phyloP scores from a whole-genome alignment of 1,284 basidiomycete species.

The Ceratobasidium sp. region DNA sequence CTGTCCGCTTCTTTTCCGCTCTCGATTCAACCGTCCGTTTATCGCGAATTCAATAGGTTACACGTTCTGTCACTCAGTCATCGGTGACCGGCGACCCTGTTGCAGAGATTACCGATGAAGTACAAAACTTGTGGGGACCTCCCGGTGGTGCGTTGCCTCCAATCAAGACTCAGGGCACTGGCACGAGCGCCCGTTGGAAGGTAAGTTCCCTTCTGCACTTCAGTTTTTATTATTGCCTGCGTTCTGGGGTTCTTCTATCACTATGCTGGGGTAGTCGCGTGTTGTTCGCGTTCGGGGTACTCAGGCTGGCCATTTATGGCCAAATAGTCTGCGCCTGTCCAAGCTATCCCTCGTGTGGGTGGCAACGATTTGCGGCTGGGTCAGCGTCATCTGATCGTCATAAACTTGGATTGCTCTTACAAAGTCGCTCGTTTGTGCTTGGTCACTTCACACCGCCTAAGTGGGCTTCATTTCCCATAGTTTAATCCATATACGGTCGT shows the following conservation, averaged over 20 bases:
- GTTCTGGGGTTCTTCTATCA: no score
- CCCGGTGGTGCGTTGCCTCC: constrained; percentile 14
- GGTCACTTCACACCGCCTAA: not conserved
- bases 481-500: not conserved
- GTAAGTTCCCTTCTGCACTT: constrained; percentile 13
- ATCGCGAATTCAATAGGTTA: not conserved
- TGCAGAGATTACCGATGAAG: constrained; percentile 24
- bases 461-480: not conserved
- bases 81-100: constrained; percentile 20
- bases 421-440: no score
- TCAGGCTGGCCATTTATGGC: not conserved
- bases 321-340: not conserved
- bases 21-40: not conserved
- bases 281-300: no score
- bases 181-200: constrained; percentile 38
- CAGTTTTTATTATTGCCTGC: no score
- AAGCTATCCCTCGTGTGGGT: not conserved
- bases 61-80: constrained; percentile 34
- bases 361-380: not conserved
- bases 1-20: constrained; percentile 3
- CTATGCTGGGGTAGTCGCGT: not conserved
- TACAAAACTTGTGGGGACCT: constrained; percentile 32
- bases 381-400: not conserved
- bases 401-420: not conserved
- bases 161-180: constrained; percentile 41